Base-by-base conservation (phyloP, 768 basidiomycete species). In the Tricholoma hemisulphureum region DNA sequence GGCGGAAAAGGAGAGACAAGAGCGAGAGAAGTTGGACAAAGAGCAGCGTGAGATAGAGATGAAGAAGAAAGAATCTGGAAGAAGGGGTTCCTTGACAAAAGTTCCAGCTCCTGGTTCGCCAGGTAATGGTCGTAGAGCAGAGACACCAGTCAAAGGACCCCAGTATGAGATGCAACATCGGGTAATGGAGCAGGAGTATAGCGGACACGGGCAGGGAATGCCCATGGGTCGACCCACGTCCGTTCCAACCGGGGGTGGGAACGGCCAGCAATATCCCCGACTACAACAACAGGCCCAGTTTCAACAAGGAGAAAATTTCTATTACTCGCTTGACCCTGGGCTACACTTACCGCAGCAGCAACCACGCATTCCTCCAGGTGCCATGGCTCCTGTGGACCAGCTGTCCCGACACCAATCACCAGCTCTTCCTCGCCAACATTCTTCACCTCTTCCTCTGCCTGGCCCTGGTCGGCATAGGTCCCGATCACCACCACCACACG, bases 121-220 rank as follows among this genome's bases (percentile, higher is more conserved):
- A 8, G 76, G 73, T 16, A 77, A 80, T 26, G 79, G 79, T 32
- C 83, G 93, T 29, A 79, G 85, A 45, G 92, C 90, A 7, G 95
- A 97, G 73, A 93, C 85, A 76, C 88, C 94, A 7, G 83, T 98
- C 54, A 86, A 87, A 60, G 86, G 91, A 4, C 93, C 95, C 35
- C 90, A 93, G 65, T 98, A 96, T 68, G 95, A 96, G 66, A 88
- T 91, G 83, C 95, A 98, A 69, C 90, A 93, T 70, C 86, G 89
- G 21, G 91, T 88, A 51, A 93, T 98, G 82, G 91, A 95, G 70
- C 89, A 95, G 65, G 93, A 96, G 68, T 91, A 91, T 61, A 78
- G 79, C 50, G 79, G 76, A 54, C 80, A 77, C 63, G 73, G 69
- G 53, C 72, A 72, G 20, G 73, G 61, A 31, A 53, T 62, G 34